phyloP scores from a whole-genome alignment of 2,329 filamentous ascomycete genomes.

The Aspergillus ochraceoroseus region DNA sequence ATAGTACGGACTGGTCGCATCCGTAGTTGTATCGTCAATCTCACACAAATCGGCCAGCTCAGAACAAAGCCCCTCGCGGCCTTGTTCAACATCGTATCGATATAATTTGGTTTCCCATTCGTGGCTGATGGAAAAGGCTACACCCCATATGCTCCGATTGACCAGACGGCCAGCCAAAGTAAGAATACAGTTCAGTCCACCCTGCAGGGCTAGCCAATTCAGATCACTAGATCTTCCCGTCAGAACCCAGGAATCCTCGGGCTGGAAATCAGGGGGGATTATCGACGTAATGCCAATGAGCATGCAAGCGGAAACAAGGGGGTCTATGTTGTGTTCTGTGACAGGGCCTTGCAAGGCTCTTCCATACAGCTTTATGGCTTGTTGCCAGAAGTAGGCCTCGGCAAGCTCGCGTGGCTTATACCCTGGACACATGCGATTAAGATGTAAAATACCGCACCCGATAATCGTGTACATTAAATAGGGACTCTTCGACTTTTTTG shows the following conservation, averaged over 20 bases:
- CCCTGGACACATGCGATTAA: constrained; percentile 23
- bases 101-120: constrained; percentile 19
- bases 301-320: constrained; percentile 31
- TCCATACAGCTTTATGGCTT: constrained; percentile 27
- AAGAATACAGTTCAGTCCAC: constrained; percentile 26
- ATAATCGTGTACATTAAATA: constrained; percentile 33
- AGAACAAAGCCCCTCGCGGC: constrained; percentile 25
- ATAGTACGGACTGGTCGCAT: constrained; percentile 25
- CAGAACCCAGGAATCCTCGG: constrained; percentile 31
- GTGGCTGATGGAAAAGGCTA: constrained; percentile 19
- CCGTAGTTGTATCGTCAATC: constrained; percentile 23
- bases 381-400: constrained; percentile 31
- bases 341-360: constrained; percentile 21
- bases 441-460: constrained; percentile 26
- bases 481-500: constrained; percentile 18
- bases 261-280: constrained; percentile 22
- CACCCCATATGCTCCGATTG: constrained; percentile 25
- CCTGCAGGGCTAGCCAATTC: constrained; percentile 33
- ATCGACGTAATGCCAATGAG: constrained; percentile 28
- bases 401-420: constrained; percentile 18
- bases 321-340: constrained; percentile 22
- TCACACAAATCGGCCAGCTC: constrained; percentile 29
- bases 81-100: constrained; percentile 13
- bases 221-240: constrained; percentile 20
- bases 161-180: constrained; percentile 15